These are phyloP conservation scores for Berberis vulgaris DNA, from an alignment of 164 flowering plant genomes.

Conservation along the genomic window DNA sequence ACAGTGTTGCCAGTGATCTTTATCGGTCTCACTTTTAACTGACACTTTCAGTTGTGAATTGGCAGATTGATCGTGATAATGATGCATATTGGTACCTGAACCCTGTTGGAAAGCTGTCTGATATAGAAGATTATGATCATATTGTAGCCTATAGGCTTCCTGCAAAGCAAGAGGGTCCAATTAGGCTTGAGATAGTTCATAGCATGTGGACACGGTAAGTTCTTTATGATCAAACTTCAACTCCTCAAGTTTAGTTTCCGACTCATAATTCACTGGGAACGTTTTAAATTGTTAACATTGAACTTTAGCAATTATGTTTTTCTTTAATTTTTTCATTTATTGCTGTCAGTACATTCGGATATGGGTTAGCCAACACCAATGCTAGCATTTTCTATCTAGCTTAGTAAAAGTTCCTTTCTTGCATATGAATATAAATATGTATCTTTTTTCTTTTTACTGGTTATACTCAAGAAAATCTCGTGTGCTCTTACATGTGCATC, in stretches of 20 bases:
- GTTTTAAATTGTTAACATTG: too few relatives aligned
- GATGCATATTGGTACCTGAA: slow-evolving; percentile 51
- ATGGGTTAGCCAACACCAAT: too few relatives aligned
- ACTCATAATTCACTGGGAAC: too few relatives aligned
- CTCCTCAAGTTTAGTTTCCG: not conserved
- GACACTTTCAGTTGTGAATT: slow-evolving; percentile 1
- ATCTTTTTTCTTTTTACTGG: too few relatives aligned
- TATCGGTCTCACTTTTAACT: not conserved
- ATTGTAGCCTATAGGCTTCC: slow-evolving; percentile 78
- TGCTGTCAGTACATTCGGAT: too few relatives aligned
- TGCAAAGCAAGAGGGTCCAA: slow-evolving; percentile 27
- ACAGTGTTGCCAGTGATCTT: too few relatives aligned
- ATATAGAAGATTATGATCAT: slow-evolving; percentile 70
- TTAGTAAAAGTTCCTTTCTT: too few relatives aligned
- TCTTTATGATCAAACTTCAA: not conserved
- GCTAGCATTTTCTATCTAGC: too few relatives aligned
- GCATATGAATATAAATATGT: too few relatives aligned
- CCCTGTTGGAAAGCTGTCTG: slow-evolving; percentile 45
- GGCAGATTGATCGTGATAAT: slow-evolving; percentile 48
- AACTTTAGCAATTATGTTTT: too few relatives aligned
- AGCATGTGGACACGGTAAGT: slow-evolving; percentile 50
- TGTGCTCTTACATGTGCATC: slow-evolving; percentile 24
- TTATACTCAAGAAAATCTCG: too few relatives aligned
- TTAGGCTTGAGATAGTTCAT: slow-evolving; percentile 59
- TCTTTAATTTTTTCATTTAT: too few relatives aligned